Percentiles rank a stretch among this genome's conserved stretches.
Conservation (phyloP, 2,329 filamentous ascomycete genomes). For the Ceratocystis cubensis region DNA sequence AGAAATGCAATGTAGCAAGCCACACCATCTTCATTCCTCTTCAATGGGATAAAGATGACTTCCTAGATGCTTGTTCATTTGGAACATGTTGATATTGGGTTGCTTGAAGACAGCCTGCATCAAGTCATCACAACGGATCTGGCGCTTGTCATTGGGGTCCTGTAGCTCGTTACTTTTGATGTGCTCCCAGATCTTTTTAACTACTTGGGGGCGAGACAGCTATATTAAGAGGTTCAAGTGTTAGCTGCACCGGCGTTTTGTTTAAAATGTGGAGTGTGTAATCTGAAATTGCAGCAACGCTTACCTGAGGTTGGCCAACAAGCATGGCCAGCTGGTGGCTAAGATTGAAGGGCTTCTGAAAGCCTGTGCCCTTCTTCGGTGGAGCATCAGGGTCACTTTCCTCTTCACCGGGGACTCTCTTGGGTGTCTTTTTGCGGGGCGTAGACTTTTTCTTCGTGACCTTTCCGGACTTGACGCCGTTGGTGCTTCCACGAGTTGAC, state of each 20-base stretch:
- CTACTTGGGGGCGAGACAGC: slow-evolving; percentile 86
- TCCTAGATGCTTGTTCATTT: slow-evolving; percentile 94
- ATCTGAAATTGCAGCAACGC: slow-evolving; percentile 26
- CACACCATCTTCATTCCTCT: slow-evolving; percentile 38
- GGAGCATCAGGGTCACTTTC: slow-evolving; percentile 41
- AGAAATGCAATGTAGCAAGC: slow-evolving; percentile 3
- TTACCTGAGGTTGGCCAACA: slow-evolving; percentile 54
- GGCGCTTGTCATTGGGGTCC: slow-evolving; percentile 79
- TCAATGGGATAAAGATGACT: slow-evolving; percentile 79
- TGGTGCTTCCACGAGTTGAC: slow-evolving; percentile 63
- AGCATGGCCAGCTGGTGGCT: slow-evolving; percentile 57
- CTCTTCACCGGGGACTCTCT: slow-evolving; percentile 46
- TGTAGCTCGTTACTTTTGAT: slow-evolving; percentile 83
- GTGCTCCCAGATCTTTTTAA: slow-evolving; percentile 93
- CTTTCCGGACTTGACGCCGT: slow-evolving; percentile 44
- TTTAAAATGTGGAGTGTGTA: not conserved
- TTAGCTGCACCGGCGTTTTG: not conserved
- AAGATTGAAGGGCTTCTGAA: slow-evolving; percentile 75
- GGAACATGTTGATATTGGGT: slow-evolving; percentile 92
- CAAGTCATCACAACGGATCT: slow-evolving; percentile 83
- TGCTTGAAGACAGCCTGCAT: slow-evolving; percentile 89
- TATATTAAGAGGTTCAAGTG: slow-evolving; percentile 28
- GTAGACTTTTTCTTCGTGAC: slow-evolving; percentile 55
- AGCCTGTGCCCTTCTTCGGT: slow-evolving; percentile 80
- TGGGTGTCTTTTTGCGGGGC: slow-evolving; percentile 63